phyloP scores from a whole-genome alignment of 495 filamentous ascomycete species.

The Tricharina praecox region DNA sequence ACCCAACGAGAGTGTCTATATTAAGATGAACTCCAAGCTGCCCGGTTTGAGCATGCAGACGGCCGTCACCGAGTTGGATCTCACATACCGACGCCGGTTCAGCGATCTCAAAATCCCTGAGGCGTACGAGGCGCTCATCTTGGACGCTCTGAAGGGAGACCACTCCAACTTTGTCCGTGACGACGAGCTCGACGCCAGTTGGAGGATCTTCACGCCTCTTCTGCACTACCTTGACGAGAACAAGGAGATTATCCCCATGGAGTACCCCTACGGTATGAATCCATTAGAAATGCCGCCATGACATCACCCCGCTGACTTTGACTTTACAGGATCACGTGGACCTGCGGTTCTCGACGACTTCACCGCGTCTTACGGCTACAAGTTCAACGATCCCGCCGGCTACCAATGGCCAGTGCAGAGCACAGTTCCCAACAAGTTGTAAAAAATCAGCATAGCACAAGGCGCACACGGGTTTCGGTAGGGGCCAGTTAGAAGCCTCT shows the following conservation, averaged over 20 bases:
- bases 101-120: constrained; percentile 99
- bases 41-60: constrained; percentile 99
- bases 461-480: too few species aligned
- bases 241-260: constrained; percentile 98
- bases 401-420: constrained; percentile 80
- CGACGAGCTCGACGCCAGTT: constrained; percentile 93
- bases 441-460: constrained; percentile 18
- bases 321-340: constrained; percentile 76
- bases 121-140: constrained; percentile 93
- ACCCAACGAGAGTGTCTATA: constrained; percentile 98
- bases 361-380: constrained; percentile 93
- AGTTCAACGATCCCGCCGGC: constrained; percentile 91
- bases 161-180: constrained; percentile 99
- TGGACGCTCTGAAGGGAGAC: constrained; percentile 95
- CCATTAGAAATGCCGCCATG: constrained; percentile 5
- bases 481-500: too few species aligned
- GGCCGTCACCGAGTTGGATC: constrained; percentile 93
- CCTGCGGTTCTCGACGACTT: constrained; percentile 96
- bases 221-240: constrained; percentile 97
- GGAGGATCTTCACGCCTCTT: constrained; percentile 95
- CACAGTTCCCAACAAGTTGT: constrained; percentile 53
- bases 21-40: constrained; percentile 99
- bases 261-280: constrained; percentile 96
- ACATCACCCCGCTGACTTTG: constrained; percentile 10
- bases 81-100: constrained; percentile 96